phyloP scores from a whole-genome alignment of 1,284 basidiomycete species.

The Cystobasidium pallidum region DNA sequence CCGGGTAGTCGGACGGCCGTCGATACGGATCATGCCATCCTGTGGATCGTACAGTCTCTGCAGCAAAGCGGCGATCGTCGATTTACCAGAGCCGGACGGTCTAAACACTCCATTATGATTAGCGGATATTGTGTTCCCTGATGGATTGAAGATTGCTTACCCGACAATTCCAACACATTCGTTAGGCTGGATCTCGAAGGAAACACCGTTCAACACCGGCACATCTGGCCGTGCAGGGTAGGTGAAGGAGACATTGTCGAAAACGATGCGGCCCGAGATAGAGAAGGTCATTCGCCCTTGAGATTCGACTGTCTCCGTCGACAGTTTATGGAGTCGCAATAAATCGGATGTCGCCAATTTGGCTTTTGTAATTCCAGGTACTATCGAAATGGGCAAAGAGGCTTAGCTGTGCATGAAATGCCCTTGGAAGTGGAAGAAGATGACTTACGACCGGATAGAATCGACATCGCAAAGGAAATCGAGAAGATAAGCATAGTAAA shows the following conservation, averaged over 20 bases:
- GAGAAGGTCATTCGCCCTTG: constrained; percentile 68
- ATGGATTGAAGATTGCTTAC: constrained; percentile 44
- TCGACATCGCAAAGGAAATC: constrained; percentile 82
- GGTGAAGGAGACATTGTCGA: constrained; percentile 79
- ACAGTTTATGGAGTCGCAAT: constrained; percentile 67
- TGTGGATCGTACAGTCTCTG: constrained; percentile 83
- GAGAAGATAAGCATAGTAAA: constrained; percentile 91
- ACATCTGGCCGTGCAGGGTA: constrained; percentile 82
- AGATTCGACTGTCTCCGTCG: constrained; percentile 66
- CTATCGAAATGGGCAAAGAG: background rate
- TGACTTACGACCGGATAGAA: constrained; percentile 57
- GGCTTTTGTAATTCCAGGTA: constrained; percentile 38
- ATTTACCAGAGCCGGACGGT: constrained; percentile 84
- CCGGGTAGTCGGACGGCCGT: constrained; percentile 61
- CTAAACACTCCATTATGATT: constrained; percentile 55
- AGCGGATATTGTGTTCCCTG: background rate
- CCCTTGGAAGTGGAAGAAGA: too few relatives aligned
- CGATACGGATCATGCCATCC: constrained; percentile 67
- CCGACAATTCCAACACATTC: constrained; percentile 85
- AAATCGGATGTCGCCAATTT: constrained; percentile 72
- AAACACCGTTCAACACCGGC: constrained; percentile 74
- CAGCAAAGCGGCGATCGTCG: constrained; percentile 77
- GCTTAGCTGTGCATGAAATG: too few relatives aligned
- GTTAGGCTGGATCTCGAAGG: constrained; percentile 71
- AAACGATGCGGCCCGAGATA: constrained; percentile 65